A percentile compares a stretch with the other conserved stretches of the same genome.
These are phyloP conservation scores for Blyttiomyces sp. DNA, from an alignment of 371 early-diverging fungal species.

Conservation along the genomic window DNA sequence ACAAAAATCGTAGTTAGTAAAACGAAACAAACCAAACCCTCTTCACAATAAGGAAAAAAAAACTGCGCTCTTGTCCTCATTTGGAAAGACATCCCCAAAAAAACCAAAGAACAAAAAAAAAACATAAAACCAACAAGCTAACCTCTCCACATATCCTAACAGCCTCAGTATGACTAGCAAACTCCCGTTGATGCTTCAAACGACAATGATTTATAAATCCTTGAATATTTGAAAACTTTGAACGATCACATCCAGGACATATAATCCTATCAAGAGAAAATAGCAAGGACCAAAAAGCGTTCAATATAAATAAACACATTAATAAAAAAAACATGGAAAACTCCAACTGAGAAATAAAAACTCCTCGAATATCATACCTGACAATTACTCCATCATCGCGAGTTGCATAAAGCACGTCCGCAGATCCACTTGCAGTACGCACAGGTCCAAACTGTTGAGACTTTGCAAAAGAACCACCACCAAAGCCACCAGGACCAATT, in stretches of 20 bases:
- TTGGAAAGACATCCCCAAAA: no score
- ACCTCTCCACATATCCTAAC: conserved; percentile 64
- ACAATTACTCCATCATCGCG: conserved; percentile 63
- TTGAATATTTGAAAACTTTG: conserved; percentile 66
- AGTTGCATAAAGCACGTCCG: conserved; percentile 51
- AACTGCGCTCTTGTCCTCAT: not conserved
- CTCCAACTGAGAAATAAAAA: not conserved
- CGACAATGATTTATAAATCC: conserved; percentile 82
- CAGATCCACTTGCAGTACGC: no score
- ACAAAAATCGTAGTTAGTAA: not conserved
- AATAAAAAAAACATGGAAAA: no score
- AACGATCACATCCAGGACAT: conserved; percentile 47
- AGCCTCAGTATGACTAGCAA: conserved; percentile 68
- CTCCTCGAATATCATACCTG: conserved; percentile 30
- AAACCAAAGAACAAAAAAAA: no score
- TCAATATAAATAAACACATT: no score
- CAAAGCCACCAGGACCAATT: no score
- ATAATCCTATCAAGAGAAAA: no score
- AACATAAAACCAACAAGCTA: conserved; percentile 10
- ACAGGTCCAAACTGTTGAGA: no score
- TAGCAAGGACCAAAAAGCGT: no score
- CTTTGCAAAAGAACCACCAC: no score
- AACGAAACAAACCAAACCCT: not conserved
- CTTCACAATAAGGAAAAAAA: not conserved
- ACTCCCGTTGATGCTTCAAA: conserved; percentile 63